phyloP scores from a whole-genome alignment of 2,329 filamentous ascomycete species.

The Fonsecaea monophora region DNA sequence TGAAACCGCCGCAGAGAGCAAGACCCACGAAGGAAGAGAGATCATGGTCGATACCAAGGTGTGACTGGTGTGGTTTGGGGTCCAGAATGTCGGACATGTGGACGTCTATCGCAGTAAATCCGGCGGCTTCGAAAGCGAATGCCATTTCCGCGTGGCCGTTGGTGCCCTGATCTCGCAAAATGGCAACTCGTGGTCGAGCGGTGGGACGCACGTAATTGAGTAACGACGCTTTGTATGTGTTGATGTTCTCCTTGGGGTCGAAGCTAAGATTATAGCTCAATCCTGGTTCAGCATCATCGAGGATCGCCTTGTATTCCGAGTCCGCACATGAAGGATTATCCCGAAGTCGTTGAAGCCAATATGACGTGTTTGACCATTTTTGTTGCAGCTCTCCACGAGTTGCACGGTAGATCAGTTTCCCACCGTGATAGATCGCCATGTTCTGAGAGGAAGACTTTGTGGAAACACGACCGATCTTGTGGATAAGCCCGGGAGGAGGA shows the following conservation, averaged over 20 bases:
- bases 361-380: conserved; percentile 86
- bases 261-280: conserved; percentile 83
- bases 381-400: conserved; percentile 78
- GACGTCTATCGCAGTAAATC: conserved; percentile 89
- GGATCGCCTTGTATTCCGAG: conserved; percentile 76
- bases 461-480: conserved; percentile 80
- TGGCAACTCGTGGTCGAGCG: conserved; percentile 78
- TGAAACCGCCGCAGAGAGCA: conserved; percentile 96
- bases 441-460: conserved; percentile 70
- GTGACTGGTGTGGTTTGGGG: conserved; percentile 29
- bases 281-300: conserved; percentile 78
- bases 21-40: conserved; percentile 84
- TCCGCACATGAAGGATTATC: conserved; percentile 90
- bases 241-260: conserved; percentile 72
- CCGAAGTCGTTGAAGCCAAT: conserved; percentile 86
- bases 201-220: conserved; percentile 67
- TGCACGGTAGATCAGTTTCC: conserved; percentile 71
- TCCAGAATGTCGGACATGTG: conserved; percentile 84
- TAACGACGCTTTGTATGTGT: conserved; percentile 47
- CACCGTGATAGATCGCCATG: conserved; percentile 75
- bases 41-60: conserved; percentile 76
- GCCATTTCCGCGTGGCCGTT: conserved; percentile 98
- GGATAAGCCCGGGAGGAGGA: conserved; percentile 79
- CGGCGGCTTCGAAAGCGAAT: conserved; percentile 88
- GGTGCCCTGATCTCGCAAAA: conserved; percentile 92